These are phyloP conservation scores for Syzygium malaccense DNA, from an alignment of 441 rosid genomes.

Conservation along the genomic window DNA sequence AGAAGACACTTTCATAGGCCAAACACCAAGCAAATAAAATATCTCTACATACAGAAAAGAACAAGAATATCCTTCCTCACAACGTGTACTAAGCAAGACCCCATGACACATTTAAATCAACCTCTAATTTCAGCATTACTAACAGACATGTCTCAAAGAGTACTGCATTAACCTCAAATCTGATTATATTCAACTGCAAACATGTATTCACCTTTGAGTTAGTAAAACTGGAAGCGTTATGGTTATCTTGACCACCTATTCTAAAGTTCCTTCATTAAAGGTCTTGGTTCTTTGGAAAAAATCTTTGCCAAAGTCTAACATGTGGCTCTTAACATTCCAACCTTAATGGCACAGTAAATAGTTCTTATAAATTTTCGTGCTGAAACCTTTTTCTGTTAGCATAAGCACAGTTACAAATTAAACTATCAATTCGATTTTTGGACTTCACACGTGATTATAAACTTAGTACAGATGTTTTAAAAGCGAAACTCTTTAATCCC, in stretches of 20 bases:
- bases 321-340: background rate
- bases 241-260: background rate
- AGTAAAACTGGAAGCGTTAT: background rate
- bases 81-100: background rate
- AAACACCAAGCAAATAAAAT: background rate
- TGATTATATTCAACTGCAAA: background rate
- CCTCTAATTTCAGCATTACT: background rate
- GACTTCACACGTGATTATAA: background rate
- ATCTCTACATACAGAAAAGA: background rate
- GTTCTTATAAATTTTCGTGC: background rate
- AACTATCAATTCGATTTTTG: background rate
- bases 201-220: background rate
- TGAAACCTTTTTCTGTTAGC: background rate
- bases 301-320: background rate
- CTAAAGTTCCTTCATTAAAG: background rate
- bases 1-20: background rate
- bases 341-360: background rate
- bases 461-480: background rate
- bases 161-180: background rate
- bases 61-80: background rate
- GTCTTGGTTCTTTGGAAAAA: background rate
- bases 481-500: background rate
- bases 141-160: background rate
- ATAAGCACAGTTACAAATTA: background rate
- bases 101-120: background rate